phyloP scores from a whole-genome alignment of 148 eudicot genomes.

The Vaccinium myrtillus region DNA sequence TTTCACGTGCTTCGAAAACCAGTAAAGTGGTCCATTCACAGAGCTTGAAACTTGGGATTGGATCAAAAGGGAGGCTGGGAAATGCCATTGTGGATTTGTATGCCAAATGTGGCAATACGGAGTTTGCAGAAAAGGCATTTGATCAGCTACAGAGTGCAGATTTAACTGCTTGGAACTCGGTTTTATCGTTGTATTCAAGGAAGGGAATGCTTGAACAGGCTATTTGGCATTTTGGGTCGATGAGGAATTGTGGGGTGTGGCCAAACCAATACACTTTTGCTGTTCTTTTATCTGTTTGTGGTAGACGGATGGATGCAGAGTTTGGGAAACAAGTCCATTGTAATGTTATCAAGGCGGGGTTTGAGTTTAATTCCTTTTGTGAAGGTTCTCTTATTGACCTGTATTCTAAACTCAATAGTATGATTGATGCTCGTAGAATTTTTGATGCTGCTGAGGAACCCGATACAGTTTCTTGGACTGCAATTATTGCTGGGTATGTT shows the following conservation, averaged over 20 bases:
- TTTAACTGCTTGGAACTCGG: slow-evolving; percentile 71
- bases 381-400: slow-evolving; percentile 78
- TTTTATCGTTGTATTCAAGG: slow-evolving; percentile 63
- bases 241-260: slow-evolving; percentile 42
- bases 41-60: slow-evolving; percentile 51
- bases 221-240: slow-evolving; percentile 35
- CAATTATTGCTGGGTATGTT: slow-evolving; percentile 68
- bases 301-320: slow-evolving; percentile 38
- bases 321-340: slow-evolving; percentile 70
- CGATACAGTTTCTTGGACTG: slow-evolving; percentile 72
- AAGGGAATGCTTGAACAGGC: slow-evolving; percentile 46
- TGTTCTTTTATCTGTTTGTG: slow-evolving; percentile 67
- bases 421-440: slow-evolving; percentile 58
- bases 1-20: slow-evolving; percentile 23
- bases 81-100: slow-evolving; percentile 76
- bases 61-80: slow-evolving; percentile 50
- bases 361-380: slow-evolving; percentile 51
- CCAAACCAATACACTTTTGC: slow-evolving; percentile 75
- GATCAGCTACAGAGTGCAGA: slow-evolving; percentile 45
- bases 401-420: slow-evolving; percentile 60
- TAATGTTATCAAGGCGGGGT: slow-evolving; percentile 53
- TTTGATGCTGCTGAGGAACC: slow-evolving; percentile 49
- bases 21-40: slow-evolving; percentile 48
- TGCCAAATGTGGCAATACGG: slow-evolving; percentile 68
- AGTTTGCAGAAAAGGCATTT: slow-evolving; percentile 54